Conservation (phyloP, 2,329 filamentous ascomycete species). For the Lachnellula arida region DNA sequence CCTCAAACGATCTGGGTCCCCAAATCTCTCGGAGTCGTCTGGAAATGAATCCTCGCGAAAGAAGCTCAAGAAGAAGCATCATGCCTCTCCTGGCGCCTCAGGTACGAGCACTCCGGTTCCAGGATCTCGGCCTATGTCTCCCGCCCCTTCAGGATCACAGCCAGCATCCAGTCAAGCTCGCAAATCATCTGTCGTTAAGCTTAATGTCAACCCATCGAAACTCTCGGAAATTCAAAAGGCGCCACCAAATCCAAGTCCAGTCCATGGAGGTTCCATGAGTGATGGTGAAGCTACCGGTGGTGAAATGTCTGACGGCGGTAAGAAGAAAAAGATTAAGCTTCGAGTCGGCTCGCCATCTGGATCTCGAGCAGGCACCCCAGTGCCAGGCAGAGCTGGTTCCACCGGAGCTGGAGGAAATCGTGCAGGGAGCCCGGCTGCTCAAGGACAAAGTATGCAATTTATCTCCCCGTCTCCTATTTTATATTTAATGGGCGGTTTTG, state of each 20-base stretch:
- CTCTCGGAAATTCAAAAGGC: slow-evolving; percentile 26
- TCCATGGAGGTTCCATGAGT: slow-evolving; percentile 51
- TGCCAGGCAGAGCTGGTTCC: slow-evolving; percentile 19
- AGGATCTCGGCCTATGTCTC: slow-evolving; percentile 30
- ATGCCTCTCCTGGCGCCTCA: slow-evolving; percentile 45
- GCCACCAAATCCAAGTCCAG: slow-evolving; percentile 36
- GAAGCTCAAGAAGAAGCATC: slow-evolving; percentile 67
- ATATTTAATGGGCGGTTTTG: neutral
- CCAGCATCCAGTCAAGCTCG: slow-evolving; percentile 19
- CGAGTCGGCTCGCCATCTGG: slow-evolving; percentile 45
- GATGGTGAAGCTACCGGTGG: slow-evolving; percentile 69
- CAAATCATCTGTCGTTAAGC: slow-evolving; percentile 29
- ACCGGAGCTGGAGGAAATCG: slow-evolving; percentile 25
- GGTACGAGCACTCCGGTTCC: slow-evolving; percentile 53
- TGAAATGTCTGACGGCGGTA: slow-evolving; percentile 60
- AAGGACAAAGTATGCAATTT: slow-evolving; percentile 13
- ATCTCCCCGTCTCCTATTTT: neutral
- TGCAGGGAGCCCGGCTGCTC: slow-evolving; percentile 28
- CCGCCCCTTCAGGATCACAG: slow-evolving; percentile 22
- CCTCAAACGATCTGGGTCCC: slow-evolving; percentile 81
- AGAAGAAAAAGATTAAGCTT: slow-evolving; percentile 55
- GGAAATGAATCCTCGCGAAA: slow-evolving; percentile 85
- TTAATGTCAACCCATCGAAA: slow-evolving; percentile 28
- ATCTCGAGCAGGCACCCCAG: slow-evolving; percentile 60
- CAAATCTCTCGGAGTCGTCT: slow-evolving; percentile 79